Conservation (phyloP, 2,329 filamentous ascomycete species). For the Tolypocladium pustulatum region DNA sequence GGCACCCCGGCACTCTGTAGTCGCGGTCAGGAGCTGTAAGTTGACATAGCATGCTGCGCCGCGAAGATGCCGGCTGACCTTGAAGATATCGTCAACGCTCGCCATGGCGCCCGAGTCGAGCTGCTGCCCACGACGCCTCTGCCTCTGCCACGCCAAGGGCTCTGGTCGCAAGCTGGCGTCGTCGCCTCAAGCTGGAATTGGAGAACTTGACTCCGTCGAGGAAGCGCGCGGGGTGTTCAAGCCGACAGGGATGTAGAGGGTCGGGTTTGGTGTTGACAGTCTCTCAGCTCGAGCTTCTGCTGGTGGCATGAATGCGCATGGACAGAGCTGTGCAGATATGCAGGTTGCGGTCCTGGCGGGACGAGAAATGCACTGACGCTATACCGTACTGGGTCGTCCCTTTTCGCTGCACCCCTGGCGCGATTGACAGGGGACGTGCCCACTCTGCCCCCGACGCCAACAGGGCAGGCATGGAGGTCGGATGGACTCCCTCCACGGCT, state of each 20-base stretch:
- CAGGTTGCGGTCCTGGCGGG: not conserved
- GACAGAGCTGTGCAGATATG: not conserved
- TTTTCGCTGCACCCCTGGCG: not conserved
- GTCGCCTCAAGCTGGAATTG: not conserved
- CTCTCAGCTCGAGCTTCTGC: not conserved
- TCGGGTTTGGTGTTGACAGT: not conserved
- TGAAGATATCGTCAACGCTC: slow-evolving; percentile 50
- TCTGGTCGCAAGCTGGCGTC: not conserved
- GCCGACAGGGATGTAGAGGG: not conserved
- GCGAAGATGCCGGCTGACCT: slow-evolving; percentile 20
- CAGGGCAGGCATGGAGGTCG: not conserved
- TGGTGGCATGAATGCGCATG: not conserved
- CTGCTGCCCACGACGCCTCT: not conserved
- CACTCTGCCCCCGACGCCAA: too few relatives aligned
- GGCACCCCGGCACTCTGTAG: slow-evolving; percentile 30
- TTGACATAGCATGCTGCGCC: not conserved
- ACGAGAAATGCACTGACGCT: not conserved
- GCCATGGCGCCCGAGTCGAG: slow-evolving; percentile 28
- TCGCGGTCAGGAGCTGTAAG: not conserved
- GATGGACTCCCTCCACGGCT: not conserved
- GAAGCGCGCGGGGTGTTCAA: not conserved
- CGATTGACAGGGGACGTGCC: not conserved
- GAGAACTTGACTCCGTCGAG: not conserved
- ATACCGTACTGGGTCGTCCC: not conserved
- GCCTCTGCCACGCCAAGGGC: not conserved